A percentile compares a stretch with the other conserved stretches of the same genome.
phyloP scores from a whole-genome alignment of 164 flowering plant genomes.

The Dillenia turbinata region DNA sequence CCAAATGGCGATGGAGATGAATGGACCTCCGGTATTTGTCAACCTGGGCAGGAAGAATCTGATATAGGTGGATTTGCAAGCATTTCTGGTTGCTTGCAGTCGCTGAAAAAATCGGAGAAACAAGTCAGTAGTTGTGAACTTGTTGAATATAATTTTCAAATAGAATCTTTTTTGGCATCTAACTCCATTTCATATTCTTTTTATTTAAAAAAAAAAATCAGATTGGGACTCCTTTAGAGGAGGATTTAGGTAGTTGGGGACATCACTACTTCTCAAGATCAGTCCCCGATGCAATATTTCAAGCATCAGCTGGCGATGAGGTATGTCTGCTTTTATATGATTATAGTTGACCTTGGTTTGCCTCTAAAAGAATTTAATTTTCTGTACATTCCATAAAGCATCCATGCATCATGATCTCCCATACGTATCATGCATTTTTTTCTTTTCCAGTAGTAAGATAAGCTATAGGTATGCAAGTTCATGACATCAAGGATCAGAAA shows the following conservation, averaged over 20 bases:
- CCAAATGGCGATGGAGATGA: conserved; percentile 20
- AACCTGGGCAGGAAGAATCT: conserved; percentile 26
- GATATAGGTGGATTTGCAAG: conserved; percentile 95
- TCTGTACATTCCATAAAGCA: too few relatives aligned
- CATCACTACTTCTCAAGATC: conserved; percentile 69
- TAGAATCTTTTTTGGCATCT: too few relatives aligned
- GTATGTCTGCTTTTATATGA: conserved; percentile 22
- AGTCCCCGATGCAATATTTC: conserved; percentile 84
- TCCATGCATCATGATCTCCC: too few relatives aligned
- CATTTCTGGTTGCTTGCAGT: conserved; percentile 63
- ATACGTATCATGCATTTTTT: too few relatives aligned
- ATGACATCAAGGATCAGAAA: too few relatives aligned
- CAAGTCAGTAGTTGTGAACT: conserved; percentile 40
- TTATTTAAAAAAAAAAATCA: conserved; percentile 18
- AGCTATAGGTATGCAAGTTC: too few relatives aligned
- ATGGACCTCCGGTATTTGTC: conserved; percentile 12
- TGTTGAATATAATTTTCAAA: too few relatives aligned
- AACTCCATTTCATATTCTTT: too few relatives aligned
- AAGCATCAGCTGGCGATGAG: conserved; percentile 97
- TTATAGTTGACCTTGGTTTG: too few relatives aligned
- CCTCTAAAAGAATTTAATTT: too few relatives aligned
- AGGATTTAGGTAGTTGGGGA: conserved; percentile 92
- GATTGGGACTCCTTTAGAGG: conserved; percentile 87
- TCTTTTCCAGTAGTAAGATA: too few relatives aligned
- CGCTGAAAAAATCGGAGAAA: conserved; percentile 66